Conservation (phyloP, 2,329 filamentous ascomycete genomes). For the Exophiala alcalophila region DNA sequence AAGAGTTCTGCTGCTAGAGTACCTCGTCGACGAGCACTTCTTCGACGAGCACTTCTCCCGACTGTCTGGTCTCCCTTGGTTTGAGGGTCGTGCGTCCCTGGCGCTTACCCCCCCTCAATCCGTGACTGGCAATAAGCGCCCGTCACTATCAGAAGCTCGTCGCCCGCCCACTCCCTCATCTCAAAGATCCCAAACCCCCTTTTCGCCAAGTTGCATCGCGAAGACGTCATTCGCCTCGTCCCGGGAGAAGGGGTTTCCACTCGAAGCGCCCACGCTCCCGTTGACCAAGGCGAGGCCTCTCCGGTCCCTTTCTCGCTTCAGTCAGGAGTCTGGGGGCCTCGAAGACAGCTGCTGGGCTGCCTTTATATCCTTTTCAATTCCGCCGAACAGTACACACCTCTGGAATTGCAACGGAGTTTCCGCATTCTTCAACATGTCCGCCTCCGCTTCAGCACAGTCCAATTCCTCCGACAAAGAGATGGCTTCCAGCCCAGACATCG, state of each 20-base stretch:
- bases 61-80: constrained; percentile 1
- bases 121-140: constrained; percentile 20
- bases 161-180: constrained; percentile 6
- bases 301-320: constrained; percentile 5
- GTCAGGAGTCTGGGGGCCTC: constrained; percentile 14
- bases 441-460: constrained; percentile 3
- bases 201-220: constrained; percentile 1
- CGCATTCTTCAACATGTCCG: too few species aligned
- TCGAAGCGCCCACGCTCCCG: constrained; percentile 19
- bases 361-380: too few species aligned
- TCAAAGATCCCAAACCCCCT: constrained; percentile 1
- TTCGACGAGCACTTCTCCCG: too few species aligned
- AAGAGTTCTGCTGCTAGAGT: too few species aligned
- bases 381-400: too few species aligned
- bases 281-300: constrained; percentile 11
- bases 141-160: neutral
- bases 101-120: constrained; percentile 11
- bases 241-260: constrained; percentile 12
- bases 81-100: neutral
- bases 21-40: too few species aligned
- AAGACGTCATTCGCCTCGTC: constrained; percentile 10
- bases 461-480: constrained; percentile 9
- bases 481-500: constrained; percentile 14
- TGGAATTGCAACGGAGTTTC: too few species aligned
- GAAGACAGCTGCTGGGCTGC: too few species aligned